A percentile compares a stretch with the other conserved stretches of the same genome.
Conservation (phyloP, 2,329 filamentous ascomycete species). For the Aspergillus amoenus region DNA sequence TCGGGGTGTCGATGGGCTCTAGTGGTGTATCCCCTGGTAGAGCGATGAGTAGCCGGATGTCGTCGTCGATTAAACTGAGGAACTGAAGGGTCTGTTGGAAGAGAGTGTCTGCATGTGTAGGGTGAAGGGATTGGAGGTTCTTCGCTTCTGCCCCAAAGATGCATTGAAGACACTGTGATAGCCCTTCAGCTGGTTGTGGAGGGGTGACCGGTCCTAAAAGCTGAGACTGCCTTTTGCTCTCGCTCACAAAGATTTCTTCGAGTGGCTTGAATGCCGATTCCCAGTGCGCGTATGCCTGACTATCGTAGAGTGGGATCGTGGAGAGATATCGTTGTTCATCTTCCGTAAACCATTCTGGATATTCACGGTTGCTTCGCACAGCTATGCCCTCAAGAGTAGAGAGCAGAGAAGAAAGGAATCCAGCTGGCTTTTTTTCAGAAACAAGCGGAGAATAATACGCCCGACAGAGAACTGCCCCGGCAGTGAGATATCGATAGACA, state of each 20-base stretch:
- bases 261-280: background rate
- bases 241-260: background rate
- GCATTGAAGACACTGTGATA: background rate
- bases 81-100: conserved; percentile 9
- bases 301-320: background rate
- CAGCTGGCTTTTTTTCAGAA: background rate
- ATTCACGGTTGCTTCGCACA: background rate
- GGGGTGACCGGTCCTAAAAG: background rate
- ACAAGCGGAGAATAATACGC: background rate
- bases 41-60: background rate
- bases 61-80: background rate
- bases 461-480: conserved; percentile 1
- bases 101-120: background rate
- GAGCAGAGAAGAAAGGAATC: background rate
- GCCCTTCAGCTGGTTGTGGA: background rate
- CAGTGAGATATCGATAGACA: conserved; percentile 5
- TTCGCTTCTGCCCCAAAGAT: background rate
- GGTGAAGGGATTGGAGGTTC: background rate
- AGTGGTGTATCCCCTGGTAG: background rate
- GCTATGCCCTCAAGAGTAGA: background rate
- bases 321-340: background rate
- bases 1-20: background rate
- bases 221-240: background rate
- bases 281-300: background rate
- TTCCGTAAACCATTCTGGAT: background rate